Percentiles rank a stretch among this genome's conserved stretches.
These are phyloP conservation scores for Trichophaea hybrida DNA, from an alignment of 2,329 filamentous ascomycete genomes.

Conservation along the genomic window DNA sequence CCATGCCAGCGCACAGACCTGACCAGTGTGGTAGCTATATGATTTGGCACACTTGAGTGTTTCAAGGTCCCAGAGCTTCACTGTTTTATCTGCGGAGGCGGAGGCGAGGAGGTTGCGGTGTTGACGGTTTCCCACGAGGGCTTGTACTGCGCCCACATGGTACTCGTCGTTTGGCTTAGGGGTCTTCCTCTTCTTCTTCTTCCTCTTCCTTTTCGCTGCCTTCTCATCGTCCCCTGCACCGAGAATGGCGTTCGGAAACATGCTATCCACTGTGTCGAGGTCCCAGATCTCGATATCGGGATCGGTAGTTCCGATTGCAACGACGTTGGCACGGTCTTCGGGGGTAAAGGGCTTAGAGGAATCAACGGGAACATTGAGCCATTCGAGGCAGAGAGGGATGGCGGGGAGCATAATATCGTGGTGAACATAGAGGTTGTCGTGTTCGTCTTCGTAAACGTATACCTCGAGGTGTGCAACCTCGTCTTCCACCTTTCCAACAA, in stretches of 20 bases:
- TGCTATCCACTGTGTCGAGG: slow-evolving; percentile 85
- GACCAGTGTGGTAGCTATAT: slow-evolving; percentile 90
- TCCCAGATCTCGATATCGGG: slow-evolving; percentile 99
- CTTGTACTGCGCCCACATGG: slow-evolving; percentile 86
- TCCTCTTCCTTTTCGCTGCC: slow-evolving; percentile 52
- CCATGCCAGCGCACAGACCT: slow-evolving; percentile 93
- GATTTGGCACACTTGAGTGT: slow-evolving; percentile 88
- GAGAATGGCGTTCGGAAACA: slow-evolving; percentile 94
- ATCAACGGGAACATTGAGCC: slow-evolving; percentile 82
- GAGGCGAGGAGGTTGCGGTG: slow-evolving; percentile 92
- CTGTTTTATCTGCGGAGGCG: slow-evolving; percentile 86
- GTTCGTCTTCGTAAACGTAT: slow-evolving; percentile 90
- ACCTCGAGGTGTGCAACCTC: slow-evolving; percentile 93
- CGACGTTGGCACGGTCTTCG: slow-evolving; percentile 68
- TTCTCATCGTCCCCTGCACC: slow-evolving; percentile 52
- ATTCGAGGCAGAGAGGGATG: slow-evolving; percentile 89
- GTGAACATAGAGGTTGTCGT: slow-evolving; percentile 95
- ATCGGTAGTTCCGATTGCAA: slow-evolving; percentile 92
- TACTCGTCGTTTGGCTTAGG: slow-evolving; percentile 81
- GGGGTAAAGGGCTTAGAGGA: slow-evolving; percentile 39
- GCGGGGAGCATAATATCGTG: slow-evolving; percentile 99
- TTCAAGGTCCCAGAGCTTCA: slow-evolving; percentile 95
- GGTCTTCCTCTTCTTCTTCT: slow-evolving; percentile 82
- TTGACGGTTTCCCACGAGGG: slow-evolving; percentile 79
- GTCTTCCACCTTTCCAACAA: slow-evolving; percentile 90